Conservation (phyloP, 2,329 filamentous ascomycete species). For the Sordariomycetes sp. region DNA sequence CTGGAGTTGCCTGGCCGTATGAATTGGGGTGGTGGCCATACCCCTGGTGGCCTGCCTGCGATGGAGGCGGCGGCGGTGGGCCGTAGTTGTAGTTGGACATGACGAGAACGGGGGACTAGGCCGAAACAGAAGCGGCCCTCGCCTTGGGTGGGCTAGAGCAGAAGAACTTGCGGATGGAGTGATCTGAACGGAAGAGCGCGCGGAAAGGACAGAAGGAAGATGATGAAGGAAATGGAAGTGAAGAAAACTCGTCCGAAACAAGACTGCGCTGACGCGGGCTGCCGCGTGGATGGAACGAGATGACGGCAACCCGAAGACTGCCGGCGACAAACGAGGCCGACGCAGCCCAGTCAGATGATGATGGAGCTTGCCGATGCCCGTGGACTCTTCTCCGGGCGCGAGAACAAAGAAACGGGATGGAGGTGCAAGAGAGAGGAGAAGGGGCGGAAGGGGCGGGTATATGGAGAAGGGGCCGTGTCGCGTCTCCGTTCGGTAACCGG, state of each 20-base stretch:
- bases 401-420: background rate
- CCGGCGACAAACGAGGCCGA: background rate
- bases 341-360: background rate
- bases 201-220: background rate
- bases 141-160: background rate
- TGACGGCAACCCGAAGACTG: background rate
- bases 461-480: background rate
- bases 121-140: background rate
- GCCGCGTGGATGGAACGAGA: background rate
- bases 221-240: background rate
- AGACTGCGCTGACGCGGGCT: background rate
- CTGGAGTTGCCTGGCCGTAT: conserved; percentile 7
- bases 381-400: background rate
- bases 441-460: background rate
- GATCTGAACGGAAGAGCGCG: background rate
- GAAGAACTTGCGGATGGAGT: background rate
- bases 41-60: conserved; percentile 15
- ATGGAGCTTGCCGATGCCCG: background rate
- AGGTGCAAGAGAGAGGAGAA: background rate
- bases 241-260: background rate
- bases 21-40: conserved; percentile 21
- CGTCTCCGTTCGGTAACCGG: background rate
- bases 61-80: conserved; percentile 35
- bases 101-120: conserved; percentile 5
- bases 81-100: conserved; percentile 40